phyloP scores from a whole-genome alignment of 2,329 filamentous ascomycete genomes.

The Elsinoe fawcettii region DNA sequence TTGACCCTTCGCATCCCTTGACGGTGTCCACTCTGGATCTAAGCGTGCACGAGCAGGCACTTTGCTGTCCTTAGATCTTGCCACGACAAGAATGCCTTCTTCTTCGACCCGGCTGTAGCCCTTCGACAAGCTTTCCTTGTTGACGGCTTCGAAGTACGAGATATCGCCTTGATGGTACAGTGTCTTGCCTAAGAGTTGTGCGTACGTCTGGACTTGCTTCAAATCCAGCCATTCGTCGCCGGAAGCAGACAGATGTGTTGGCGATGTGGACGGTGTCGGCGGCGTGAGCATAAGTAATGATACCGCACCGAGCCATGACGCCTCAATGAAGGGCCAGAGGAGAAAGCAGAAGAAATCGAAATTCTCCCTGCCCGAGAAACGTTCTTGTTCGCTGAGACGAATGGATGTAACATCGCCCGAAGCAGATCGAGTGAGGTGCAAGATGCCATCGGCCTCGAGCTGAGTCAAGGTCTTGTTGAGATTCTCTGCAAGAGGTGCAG shows the following conservation, averaged over 20 bases:
- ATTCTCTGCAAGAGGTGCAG: conserved; percentile 73
- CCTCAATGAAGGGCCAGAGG: conserved; percentile 97
- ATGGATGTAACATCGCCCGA: conserved; percentile 55
- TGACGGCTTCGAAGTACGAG: conserved; percentile 95
- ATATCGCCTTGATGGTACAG: conserved; percentile 96
- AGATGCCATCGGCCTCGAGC: conserved; percentile 70
- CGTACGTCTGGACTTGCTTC: conserved; percentile 68
- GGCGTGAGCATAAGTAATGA: conserved; percentile 81
- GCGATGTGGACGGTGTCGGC: conserved; percentile 35
- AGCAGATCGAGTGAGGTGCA: conserved; percentile 55
- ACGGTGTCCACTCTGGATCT: conserved; percentile 47
- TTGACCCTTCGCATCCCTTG: conserved; percentile 54
- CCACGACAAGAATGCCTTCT: conserved; percentile 75
- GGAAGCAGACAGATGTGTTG: conserved; percentile 25
- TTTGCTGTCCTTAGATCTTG: conserved; percentile 59
- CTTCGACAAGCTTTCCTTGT: conserved; percentile 95
- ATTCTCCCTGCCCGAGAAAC: conserved; percentile 76
- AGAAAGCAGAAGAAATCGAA: conserved; percentile 99
- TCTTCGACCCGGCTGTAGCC: conserved; percentile 81
- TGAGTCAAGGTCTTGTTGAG: conserved; percentile 69
- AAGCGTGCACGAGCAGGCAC: conserved; percentile 57
- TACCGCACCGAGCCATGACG: conserved; percentile 83
- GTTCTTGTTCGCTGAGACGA: conserved; percentile 68
- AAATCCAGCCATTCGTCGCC: conserved; percentile 68
- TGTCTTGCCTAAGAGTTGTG: conserved; percentile 78